These are phyloP conservation scores for Dictyostelium brefeldianum DNA, from an alignment of 78 protist species.

Conservation along the genomic window DNA sequence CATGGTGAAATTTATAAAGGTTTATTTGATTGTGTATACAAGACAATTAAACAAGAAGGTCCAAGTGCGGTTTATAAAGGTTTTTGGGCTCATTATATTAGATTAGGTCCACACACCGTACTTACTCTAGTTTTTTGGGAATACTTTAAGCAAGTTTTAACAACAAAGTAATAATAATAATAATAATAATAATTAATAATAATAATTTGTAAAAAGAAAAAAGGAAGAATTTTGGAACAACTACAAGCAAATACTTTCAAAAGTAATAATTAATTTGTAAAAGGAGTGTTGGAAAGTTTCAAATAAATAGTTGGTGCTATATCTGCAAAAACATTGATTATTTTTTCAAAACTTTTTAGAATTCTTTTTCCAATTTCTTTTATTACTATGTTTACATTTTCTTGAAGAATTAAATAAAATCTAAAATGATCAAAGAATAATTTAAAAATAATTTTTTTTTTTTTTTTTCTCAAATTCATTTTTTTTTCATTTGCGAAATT, in stretches of 20 bases:
- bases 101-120: slow-evolving; percentile 74
- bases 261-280: background rate
- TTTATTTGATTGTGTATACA: slow-evolving; percentile 62
- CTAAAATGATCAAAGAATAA: too few species aligned
- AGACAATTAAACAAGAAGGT: slow-evolving; percentile 60
- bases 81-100: slow-evolving; percentile 62
- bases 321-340: too few species aligned
- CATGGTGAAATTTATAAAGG: slow-evolving; percentile 75
- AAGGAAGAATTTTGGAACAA: background rate
- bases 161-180: background rate
- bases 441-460: too few species aligned
- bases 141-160: slow-evolving; percentile 48
- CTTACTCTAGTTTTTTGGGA: slow-evolving; percentile 72
- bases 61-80: slow-evolving; percentile 67
- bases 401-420: too few species aligned
- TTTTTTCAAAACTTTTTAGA: too few species aligned
- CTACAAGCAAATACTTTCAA: background rate
- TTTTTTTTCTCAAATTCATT: too few species aligned
- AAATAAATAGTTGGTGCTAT: too few species aligned
- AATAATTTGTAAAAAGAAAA: background rate
- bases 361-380: too few species aligned
- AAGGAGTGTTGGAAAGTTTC: background rate
- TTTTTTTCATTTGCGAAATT: background rate
- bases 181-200: background rate
- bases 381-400: too few species aligned